Conservation (phyloP, 2,329 filamentous ascomycete genomes). For the Botrytis pseudocinerea region DNA sequence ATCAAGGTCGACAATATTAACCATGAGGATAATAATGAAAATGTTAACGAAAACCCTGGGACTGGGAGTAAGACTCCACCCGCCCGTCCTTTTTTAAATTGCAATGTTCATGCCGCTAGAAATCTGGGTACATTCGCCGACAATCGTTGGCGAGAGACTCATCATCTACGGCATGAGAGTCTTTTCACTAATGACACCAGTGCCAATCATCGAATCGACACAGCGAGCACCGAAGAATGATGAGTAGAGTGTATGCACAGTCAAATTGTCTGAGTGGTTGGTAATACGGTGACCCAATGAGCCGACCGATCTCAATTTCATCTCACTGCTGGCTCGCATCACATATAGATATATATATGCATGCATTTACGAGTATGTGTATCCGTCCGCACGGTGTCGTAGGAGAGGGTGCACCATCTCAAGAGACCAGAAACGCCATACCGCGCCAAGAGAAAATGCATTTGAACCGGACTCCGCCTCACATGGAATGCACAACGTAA, state of each 20-base stretch:
- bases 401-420: not conserved
- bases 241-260: not conserved
- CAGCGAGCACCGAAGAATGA: not conserved
- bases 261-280: not conserved
- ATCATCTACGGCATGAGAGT: not conserved
- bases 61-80: conserved; percentile 5
- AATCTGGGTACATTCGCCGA: not conserved
- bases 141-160: not conserved
- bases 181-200: not conserved
- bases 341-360: no score
- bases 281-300: not conserved
- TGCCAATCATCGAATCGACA: not conserved
- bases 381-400: not conserved
- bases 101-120: not conserved
- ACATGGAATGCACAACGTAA: not conserved
- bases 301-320: not conserved
- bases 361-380: not conserved
- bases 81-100: not conserved
- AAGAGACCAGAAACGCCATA: not conserved
- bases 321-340: not conserved
- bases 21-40: no score
- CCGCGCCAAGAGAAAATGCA: not conserved
- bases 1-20: not conserved
- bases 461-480: not conserved
- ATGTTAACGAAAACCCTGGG: not conserved